Evolutionary conservation across 345 rosid genomes (phyloP).

Genomic region (Eucalyptus tenuipes): DNA sequence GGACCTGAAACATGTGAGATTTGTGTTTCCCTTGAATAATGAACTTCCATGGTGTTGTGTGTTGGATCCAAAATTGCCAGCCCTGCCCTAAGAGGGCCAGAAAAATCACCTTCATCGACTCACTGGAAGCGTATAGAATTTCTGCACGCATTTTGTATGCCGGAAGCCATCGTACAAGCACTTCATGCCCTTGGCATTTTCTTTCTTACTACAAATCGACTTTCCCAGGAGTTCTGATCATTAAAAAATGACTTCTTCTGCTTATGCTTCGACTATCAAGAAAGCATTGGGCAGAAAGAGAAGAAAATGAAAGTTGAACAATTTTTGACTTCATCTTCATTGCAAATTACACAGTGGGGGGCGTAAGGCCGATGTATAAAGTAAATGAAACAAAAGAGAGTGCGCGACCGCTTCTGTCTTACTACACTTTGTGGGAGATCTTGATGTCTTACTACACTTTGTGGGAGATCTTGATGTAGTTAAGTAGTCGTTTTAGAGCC

Average conservation of each 20-base stretch:
- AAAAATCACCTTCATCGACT: neutral
- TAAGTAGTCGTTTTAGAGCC: conserved; percentile 63
- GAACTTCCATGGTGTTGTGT: neutral
- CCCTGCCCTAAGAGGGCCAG: neutral
- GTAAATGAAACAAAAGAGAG: neutral
- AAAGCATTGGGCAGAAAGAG: neutral
- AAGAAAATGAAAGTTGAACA: neutral
- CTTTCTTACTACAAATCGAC: neutral
- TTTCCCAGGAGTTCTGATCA: neutral
- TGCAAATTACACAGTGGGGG: neutral
- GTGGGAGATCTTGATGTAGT: conserved; percentile 67
- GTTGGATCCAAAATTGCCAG: neutral
- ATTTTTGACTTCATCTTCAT: neutral
- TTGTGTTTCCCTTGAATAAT: neutral
- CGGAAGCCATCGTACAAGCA: neutral
- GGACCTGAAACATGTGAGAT: neutral
- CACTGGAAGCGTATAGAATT: neutral
- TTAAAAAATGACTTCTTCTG: neutral
- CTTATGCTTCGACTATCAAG: neutral
- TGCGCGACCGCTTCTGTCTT: neutral
- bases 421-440: conserved; percentile 43
- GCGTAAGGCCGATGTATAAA: neutral
- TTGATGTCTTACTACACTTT: conserved; percentile 47
- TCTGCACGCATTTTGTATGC: neutral
- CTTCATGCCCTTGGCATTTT: neutral